Evolutionary conservation across 1,284 basidiomycete species (phyloP).

Genomic region (Amylostereum chailletii): DNA sequence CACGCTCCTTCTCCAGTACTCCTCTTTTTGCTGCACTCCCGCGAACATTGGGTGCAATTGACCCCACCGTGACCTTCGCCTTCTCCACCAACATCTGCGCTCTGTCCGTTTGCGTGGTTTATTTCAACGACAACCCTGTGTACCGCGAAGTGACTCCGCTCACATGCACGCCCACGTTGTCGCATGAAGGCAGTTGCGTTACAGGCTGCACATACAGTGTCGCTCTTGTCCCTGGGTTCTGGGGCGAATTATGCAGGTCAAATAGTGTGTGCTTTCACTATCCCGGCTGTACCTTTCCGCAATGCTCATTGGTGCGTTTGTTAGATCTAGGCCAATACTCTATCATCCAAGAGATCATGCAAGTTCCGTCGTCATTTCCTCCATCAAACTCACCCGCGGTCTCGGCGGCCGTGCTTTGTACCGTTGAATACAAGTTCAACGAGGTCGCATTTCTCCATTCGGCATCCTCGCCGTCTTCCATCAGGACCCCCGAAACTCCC

Average conservation of each 20-base stretch:
- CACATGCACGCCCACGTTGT: constrained; percentile 13
- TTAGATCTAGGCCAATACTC: constrained; percentile 51
- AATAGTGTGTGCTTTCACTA: constrained; percentile 30
- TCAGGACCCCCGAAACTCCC: too few species aligned
- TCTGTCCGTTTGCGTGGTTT: constrained; percentile 46
- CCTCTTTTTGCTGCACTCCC: constrained; percentile 18
- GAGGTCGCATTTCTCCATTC: constrained; percentile 2
- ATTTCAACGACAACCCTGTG: constrained; percentile 35
- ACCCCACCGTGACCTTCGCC: constrained; percentile 55
- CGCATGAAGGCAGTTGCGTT: constrained; percentile 17
- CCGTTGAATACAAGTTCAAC: constrained; percentile 14
- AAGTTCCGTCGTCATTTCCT: constrained; percentile 6
- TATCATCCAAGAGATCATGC: constrained; percentile 47
- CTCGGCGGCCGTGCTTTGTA: constrained; percentile 22
- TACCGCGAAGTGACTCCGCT: constrained; percentile 41
- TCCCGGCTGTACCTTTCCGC: constrained; percentile 1
- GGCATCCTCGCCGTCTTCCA: too few species aligned
- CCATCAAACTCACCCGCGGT: constrained; percentile 53
- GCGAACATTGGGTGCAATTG: constrained; percentile 46
- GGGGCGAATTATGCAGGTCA: constrained; percentile 43
- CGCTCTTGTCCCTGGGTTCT: constrained; percentile 48
- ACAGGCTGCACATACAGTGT: constrained; percentile 42
- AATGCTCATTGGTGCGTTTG: neutral
- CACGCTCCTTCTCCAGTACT: constrained; percentile 12
- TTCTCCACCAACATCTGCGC: constrained; percentile 35